A percentile compares a stretch with the other conserved stretches of the same genome.
phyloP scores from a whole-genome alignment of 352 stramenopile species.

The Peronospora farinosa region DNA sequence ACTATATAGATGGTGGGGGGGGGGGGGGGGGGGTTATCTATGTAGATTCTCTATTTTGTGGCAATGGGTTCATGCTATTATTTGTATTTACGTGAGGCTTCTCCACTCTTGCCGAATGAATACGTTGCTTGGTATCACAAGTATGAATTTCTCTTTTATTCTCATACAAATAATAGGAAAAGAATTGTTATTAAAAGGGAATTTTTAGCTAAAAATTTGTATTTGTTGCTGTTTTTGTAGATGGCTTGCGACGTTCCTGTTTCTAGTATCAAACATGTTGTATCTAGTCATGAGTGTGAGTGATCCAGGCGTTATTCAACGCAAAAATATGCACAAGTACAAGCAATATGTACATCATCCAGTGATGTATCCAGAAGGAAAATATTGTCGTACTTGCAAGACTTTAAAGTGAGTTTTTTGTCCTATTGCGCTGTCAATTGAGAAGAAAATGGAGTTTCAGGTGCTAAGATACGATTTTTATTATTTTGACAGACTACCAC shows the following conservation, averaged over 20 bases:
- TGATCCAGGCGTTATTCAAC: slow-evolving; percentile 71
- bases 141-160: slow-evolving; percentile 18
- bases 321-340: slow-evolving; percentile 43
- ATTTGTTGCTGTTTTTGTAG: slow-evolving; percentile 19
- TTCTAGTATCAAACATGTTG: slow-evolving; percentile 45
- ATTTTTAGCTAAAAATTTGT: background rate
- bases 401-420: slow-evolving; percentile 58
- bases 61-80: slow-evolving; percentile 66
- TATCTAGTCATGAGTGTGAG: slow-evolving; percentile 66
- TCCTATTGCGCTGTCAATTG: background rate
- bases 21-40: no score
- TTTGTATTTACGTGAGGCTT: slow-evolving; percentile 61
- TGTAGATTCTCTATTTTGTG: slow-evolving; percentile 70
- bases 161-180: background rate
- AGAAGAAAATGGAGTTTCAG: background rate
- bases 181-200: background rate
- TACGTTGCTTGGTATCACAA: slow-evolving; percentile 61
- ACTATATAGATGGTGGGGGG: background rate
- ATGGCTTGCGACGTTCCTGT: slow-evolving; percentile 43
- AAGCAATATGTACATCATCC: slow-evolving; percentile 68
- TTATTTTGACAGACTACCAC: slow-evolving; percentile 40
- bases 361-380: slow-evolving; percentile 72
- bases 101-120: slow-evolving; percentile 53
- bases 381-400: slow-evolving; percentile 84
- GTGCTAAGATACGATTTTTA: background rate